phyloP scores from a whole-genome alignment of 2,329 filamentous ascomycete genomes.

The Pseudogymnoascus sp. region DNA sequence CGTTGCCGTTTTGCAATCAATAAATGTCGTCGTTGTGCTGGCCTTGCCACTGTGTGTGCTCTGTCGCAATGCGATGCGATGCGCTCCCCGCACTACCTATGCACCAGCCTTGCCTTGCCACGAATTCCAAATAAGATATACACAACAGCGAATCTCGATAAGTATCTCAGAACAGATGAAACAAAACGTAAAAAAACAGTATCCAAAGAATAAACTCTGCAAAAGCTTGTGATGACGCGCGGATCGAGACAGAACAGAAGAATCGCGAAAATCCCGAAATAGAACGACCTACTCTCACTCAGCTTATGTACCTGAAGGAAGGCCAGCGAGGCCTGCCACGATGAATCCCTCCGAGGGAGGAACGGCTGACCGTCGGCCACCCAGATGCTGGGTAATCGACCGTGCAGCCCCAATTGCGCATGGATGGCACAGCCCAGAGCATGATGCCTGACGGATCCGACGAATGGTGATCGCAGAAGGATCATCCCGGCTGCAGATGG shows the following conservation, averaged over 20 bases:
- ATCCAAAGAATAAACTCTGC: not conserved
- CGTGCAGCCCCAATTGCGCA: not conserved
- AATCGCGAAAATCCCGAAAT: not conserved
- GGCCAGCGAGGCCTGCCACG: not conserved
- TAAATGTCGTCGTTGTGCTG: not conserved
- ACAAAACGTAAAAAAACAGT: not conserved
- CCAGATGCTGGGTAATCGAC: not conserved
- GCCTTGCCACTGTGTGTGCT: not conserved
- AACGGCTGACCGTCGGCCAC: not conserved
- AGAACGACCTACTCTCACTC: not conserved
- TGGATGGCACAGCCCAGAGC: not conserved
- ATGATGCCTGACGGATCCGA: not conserved
- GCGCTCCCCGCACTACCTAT: not conserved
- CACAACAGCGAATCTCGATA: not conserved
- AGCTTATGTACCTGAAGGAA: not conserved
- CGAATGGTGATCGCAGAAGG: not conserved
- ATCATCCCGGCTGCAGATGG: not conserved
- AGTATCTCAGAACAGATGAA: not conserved
- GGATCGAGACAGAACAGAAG: not conserved
- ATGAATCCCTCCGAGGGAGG: not conserved
- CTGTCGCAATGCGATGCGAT: not conserved
- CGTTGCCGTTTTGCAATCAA: not conserved
- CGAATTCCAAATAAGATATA: not conserved
- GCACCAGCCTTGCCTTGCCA: not conserved
- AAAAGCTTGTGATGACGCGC: not conserved